These are phyloP conservation scores for Xylariaceae sp. DNA, from an alignment of 2,329 filamentous ascomycete genomes.

Conservation along the genomic window DNA sequence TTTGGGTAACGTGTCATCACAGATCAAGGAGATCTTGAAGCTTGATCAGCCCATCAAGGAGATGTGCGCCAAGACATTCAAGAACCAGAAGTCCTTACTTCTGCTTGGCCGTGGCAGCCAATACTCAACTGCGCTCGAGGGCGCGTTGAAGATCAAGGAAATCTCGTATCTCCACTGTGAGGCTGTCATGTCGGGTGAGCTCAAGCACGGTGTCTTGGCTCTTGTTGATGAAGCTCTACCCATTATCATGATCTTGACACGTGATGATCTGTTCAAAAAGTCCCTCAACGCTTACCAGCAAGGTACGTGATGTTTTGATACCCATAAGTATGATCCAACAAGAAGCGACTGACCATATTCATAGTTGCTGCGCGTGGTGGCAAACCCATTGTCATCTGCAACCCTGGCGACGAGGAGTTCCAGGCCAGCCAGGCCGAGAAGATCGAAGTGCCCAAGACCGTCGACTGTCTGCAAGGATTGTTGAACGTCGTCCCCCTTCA, in stretches of 20 bases:
- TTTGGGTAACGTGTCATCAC: constrained; percentile 77
- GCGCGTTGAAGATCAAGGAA: constrained; percentile 99
- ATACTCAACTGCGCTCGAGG: constrained; percentile 95
- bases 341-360: constrained; percentile 19
- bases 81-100: constrained; percentile 94
- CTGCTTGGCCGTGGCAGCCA: constrained; percentile 93
- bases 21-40: constrained; percentile 88
- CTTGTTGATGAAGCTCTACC: constrained; percentile 97
- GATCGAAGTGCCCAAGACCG: constrained; percentile 95
- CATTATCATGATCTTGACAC: constrained; percentile 99
- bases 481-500: constrained; percentile 97
- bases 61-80: constrained; percentile 86
- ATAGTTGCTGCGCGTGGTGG: constrained; percentile 90
- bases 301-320: constrained; percentile 48
- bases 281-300: constrained; percentile 99
- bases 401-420: constrained; percentile 85
- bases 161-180: constrained; percentile 99
- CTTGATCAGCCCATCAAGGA: constrained; percentile 93
- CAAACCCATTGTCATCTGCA: constrained; percentile 98
- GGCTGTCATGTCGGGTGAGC: constrained; percentile 98
- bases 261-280: constrained; percentile 94
- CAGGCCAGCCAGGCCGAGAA: constrained; percentile 83
- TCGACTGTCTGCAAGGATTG: constrained; percentile 92
- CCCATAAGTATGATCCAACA: not conserved
- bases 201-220: constrained; percentile 97